Evolutionary conservation across 2,329 filamentous ascomycete species (phyloP).

Genomic region (Cladosporium oxysporum): DNA sequence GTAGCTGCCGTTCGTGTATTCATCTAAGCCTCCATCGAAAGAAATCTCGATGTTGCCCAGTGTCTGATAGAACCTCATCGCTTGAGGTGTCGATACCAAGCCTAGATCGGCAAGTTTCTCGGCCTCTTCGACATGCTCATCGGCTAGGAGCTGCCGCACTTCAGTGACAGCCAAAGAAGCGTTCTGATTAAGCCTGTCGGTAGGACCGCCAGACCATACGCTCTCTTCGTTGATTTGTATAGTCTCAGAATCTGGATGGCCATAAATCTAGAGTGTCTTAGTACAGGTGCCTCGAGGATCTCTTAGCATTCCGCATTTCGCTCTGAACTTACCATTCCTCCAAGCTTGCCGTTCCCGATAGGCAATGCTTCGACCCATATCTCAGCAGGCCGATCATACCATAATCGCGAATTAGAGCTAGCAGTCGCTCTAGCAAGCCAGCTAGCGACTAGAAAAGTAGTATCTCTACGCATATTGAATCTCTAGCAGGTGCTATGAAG

Average conservation of each 20-base stretch:
- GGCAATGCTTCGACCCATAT: constrained; percentile 12
- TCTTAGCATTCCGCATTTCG: not conserved
- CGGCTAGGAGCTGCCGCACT: constrained; percentile 5
- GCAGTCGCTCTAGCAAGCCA: not conserved
- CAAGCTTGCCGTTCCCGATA: constrained; percentile 11
- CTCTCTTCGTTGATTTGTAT: constrained; percentile 17
- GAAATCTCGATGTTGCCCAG: constrained; percentile 14
- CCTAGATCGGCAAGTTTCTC: constrained; percentile 15
- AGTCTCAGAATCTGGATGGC: constrained; percentile 4
- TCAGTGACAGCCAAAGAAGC: constrained; percentile 8
- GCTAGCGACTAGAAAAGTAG: not conserved
- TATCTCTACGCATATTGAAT: not conserved
- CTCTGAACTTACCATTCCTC: not conserved
- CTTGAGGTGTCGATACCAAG: constrained; percentile 12
- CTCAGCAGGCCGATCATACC: constrained; percentile 17
- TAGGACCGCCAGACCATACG: constrained; percentile 16
- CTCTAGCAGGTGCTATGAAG: not conserved
- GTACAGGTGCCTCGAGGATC: not conserved
- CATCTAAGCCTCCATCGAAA: constrained; percentile 13
- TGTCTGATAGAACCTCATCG: constrained; percentile 11
- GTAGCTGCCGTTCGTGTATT: constrained; percentile 11
- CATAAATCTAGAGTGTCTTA: not conserved
- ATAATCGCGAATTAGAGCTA: not conserved
- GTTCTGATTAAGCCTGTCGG: constrained; percentile 12
- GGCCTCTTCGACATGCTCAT: constrained; percentile 12